phyloP scores from a whole-genome alignment of 2,329 filamentous ascomycete species.

The Diaporthe amygdali region DNA sequence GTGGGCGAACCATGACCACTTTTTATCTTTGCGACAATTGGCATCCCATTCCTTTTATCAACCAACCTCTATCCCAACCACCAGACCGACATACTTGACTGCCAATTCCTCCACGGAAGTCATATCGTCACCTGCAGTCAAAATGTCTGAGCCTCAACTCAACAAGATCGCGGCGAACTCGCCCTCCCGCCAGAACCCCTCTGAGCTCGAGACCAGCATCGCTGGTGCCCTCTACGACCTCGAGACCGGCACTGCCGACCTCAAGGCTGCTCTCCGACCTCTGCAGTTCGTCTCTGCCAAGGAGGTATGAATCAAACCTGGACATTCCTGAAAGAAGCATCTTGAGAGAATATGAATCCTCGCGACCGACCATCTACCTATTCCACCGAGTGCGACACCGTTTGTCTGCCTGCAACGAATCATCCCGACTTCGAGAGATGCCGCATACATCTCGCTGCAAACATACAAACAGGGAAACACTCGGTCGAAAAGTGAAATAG shows the following conservation, averaged over 20 bases:
- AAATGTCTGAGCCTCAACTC: conserved; percentile 72
- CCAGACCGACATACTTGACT: conserved; percentile 24
- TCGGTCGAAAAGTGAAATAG: conserved; percentile 57
- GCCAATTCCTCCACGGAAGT: conserved; percentile 26
- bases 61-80: conserved; percentile 24
- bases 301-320: conserved; percentile 68
- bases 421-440: conserved; percentile 17
- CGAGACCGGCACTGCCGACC: conserved; percentile 98
- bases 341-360: conserved; percentile 12
- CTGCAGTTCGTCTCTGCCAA: conserved; percentile 98
- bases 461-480: conserved; percentile 22
- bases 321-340: not conserved
- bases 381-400: conserved; percentile 42
- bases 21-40: conserved; percentile 8
- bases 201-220: conserved; percentile 96
- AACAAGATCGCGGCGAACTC: conserved; percentile 99
- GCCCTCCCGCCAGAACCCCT: conserved; percentile 93
- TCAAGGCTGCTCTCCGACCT: conserved; percentile 94
- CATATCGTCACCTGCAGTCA: conserved; percentile 48
- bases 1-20: not conserved
- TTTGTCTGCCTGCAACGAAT: conserved; percentile 24
- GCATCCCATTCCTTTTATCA: not conserved
- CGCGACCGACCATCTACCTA: conserved; percentile 45
- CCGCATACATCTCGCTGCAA: conserved; percentile 26
- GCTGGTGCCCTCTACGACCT: conserved; percentile 97